phyloP scores from a whole-genome alignment of 805 yeast species.

The Groenewaldozyma tartarivorans region DNA sequence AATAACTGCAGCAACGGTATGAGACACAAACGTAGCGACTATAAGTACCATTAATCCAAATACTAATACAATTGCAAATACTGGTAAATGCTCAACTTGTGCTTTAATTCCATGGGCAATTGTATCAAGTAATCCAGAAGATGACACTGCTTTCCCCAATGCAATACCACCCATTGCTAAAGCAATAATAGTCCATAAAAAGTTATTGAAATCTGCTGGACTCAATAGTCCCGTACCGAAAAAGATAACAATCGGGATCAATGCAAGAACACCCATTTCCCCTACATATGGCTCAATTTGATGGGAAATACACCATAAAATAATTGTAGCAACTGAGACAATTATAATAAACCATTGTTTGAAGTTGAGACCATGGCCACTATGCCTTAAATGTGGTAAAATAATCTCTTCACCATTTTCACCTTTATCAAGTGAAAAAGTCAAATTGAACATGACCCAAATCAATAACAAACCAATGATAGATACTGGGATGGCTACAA shows the following conservation, averaged over 20 bases:
- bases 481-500: slow-evolving; percentile 75
- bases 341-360: slow-evolving; percentile 66
- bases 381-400: slow-evolving; percentile 43
- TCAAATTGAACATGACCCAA: slow-evolving; percentile 62
- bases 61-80: slow-evolving; percentile 63
- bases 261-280: slow-evolving; percentile 93
- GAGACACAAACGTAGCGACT: slow-evolving; percentile 88
- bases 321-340: slow-evolving; percentile 64
- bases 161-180: slow-evolving; percentile 98
- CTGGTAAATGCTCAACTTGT: slow-evolving; percentile 54
- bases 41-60: slow-evolving; percentile 76
- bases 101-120: slow-evolving; percentile 64
- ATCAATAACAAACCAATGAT: slow-evolving; percentile 50
- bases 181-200: slow-evolving; percentile 92
- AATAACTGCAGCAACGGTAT: slow-evolving; percentile 93
- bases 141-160: slow-evolving; percentile 87
- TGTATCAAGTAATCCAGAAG: slow-evolving; percentile 75
- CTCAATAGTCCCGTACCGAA: slow-evolving; percentile 84
- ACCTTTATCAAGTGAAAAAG: slow-evolving; percentile 37
- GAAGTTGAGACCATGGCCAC: slow-evolving; percentile 57
- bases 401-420: slow-evolving; percentile 34
- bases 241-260: slow-evolving; percentile 81
- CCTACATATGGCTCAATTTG: slow-evolving; percentile 67
- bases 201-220: slow-evolving; percentile 88
- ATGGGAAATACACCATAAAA: slow-evolving; percentile 84